phyloP scores from a whole-genome alignment of 805 yeast genomes.

The Saturnispora diversa region DNA sequence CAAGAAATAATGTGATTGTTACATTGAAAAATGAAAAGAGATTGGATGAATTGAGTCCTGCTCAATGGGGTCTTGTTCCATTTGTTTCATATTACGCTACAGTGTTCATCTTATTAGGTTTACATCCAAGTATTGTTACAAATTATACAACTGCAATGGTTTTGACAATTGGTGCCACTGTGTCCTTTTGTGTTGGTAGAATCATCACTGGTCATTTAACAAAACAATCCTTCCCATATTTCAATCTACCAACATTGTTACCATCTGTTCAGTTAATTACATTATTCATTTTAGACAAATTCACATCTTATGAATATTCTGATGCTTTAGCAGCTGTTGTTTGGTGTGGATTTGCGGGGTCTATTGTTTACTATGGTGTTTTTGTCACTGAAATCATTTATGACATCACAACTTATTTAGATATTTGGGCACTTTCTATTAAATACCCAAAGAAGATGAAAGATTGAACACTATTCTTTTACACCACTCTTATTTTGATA shows the following conservation, averaged over 20 bases:
- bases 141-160: constrained; percentile 47
- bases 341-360: constrained; percentile 60
- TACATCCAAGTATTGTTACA: constrained; percentile 45
- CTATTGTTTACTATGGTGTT: constrained; percentile 59
- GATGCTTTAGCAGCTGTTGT: constrained; percentile 43
- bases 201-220: constrained; percentile 85
- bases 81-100: constrained; percentile 48
- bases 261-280: constrained; percentile 44
- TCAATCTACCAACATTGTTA: constrained; percentile 62
- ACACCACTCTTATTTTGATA: too few relatives aligned
- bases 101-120: constrained; percentile 38
- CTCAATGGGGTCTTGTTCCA: constrained; percentile 42
- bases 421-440: constrained; percentile 76
- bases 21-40: constrained; percentile 34
- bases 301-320: constrained; percentile 34
- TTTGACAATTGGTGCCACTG: constrained; percentile 61
- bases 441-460: constrained; percentile 57
- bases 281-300: constrained; percentile 30
- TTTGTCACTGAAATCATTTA: constrained; percentile 72
- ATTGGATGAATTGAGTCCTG: constrained; percentile 29
- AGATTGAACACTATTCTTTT: too few relatives aligned
- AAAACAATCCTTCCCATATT: constrained; percentile 63
- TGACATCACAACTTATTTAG: constrained; percentile 72
- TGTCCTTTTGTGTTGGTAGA: constrained; percentile 86
- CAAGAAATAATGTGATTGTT: constrained; percentile 49